A percentile compares a stretch with the other conserved stretches of the same genome.
phyloP scores from a whole-genome alignment of 768 basidiomycete species.

The Boletus reticulatus region DNA sequence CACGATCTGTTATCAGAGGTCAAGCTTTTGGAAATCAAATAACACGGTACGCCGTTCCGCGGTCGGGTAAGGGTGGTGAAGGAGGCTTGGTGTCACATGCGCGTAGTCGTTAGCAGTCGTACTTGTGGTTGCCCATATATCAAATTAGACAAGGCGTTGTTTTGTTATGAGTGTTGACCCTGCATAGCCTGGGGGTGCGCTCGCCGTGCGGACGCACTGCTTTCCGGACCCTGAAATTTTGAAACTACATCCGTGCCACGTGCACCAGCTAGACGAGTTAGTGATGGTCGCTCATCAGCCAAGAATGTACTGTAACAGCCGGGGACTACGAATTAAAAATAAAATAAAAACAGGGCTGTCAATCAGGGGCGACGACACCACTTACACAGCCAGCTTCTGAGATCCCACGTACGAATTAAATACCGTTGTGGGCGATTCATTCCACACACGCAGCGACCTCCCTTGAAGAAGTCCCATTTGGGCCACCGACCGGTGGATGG shows the following conservation, averaged over 20 bases:
- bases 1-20: conserved; percentile 47
- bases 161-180: conserved; percentile 18
- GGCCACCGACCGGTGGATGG: conserved; percentile 6
- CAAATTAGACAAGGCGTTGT: conserved; percentile 25
- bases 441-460: not conserved
- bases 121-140: conserved; percentile 22
- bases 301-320: not conserved
- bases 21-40: conserved; percentile 70
- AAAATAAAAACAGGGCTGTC: not conserved
- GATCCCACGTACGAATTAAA: no score
- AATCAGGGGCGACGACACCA: conserved; percentile 11
- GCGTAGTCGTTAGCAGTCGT: conserved; percentile 15
- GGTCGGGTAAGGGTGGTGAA: conserved; percentile 5
- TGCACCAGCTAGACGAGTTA: conserved; percentile 7
- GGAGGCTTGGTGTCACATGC: conserved; percentile 14
- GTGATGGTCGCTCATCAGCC: not conserved
- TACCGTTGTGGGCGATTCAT: not conserved
- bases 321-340: not conserved
- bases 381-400: not conserved
- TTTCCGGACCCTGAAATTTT: conserved; percentile 26
- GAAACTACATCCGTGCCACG: conserved; percentile 12
- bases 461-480: not conserved
- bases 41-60: conserved; percentile 25
- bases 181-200: conserved; percentile 20
- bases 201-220: conserved; percentile 26